A percentile compares a stretch with the other conserved stretches of the same genome.
These are phyloP conservation scores for Xylaria cubensis DNA, from an alignment of 495 filamentous ascomycete genomes.

Conservation along the genomic window DNA sequence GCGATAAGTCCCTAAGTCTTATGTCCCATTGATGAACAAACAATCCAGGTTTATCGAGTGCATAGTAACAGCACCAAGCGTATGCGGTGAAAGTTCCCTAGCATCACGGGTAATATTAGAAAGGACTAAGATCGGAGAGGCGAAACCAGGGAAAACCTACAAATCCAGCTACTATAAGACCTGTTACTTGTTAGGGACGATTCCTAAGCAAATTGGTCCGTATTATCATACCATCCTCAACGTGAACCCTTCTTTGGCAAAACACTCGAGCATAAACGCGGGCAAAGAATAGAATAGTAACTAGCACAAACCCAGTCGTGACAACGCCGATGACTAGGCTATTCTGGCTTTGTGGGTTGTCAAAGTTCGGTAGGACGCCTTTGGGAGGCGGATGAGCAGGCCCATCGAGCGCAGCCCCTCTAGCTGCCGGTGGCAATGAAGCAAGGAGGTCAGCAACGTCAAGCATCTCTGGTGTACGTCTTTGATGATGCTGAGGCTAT, in stretches of 20 bases:
- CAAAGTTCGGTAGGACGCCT: slow-evolving; percentile 30
- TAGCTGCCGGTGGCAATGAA: slow-evolving; percentile 6
- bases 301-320: slow-evolving; percentile 22
- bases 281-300: slow-evolving; percentile 9
- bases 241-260: neutral
- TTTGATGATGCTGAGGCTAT: neutral
- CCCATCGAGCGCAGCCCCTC: neutral
- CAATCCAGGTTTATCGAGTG: neutral
- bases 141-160: neutral
- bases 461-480: neutral
- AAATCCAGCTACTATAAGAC: slow-evolving; percentile 1
- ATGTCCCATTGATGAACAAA: slow-evolving; percentile 32
- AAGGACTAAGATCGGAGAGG: neutral
- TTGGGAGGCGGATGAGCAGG: slow-evolving; percentile 30
- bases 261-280: slow-evolving; percentile 19
- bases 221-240: slow-evolving; percentile 26
- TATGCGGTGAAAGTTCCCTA: slow-evolving; percentile 22
- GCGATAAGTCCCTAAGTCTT: slow-evolving; percentile 8
- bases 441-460: slow-evolving; percentile 9
- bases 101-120: neutral
- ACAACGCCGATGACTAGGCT: slow-evolving; percentile 20
- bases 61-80: slow-evolving; percentile 13
- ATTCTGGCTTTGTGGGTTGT: slow-evolving; percentile 31
- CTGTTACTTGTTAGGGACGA: neutral
- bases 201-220: neutral